Conservation (phyloP, 352 stramenopile genomes). For the Globisporangium lucens region DNA sequence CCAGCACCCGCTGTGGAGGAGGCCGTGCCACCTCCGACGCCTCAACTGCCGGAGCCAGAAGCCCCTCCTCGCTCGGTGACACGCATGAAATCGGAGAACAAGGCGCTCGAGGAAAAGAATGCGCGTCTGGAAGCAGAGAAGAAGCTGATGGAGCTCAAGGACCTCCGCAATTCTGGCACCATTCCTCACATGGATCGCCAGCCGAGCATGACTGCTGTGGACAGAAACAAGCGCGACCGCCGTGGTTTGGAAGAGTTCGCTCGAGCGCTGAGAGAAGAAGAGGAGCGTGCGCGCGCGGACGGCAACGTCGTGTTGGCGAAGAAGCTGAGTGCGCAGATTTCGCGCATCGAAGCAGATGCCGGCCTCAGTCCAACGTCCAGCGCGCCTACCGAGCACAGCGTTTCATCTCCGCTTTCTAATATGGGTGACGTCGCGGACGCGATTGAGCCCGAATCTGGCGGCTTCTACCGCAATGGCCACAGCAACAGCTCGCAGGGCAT, state of each 20-base stretch:
- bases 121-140: constrained; percentile 75
- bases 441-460: constrained; percentile 19
- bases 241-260: constrained; percentile 76
- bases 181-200: constrained; percentile 53
- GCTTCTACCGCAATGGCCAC: constrained; percentile 29
- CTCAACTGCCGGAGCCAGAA: constrained; percentile 25
- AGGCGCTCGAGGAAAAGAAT: constrained; percentile 70
- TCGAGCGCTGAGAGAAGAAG: constrained; percentile 73
- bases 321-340: constrained; percentile 75
- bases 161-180: constrained; percentile 61
- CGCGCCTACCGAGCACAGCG: not conserved
- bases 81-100: constrained; percentile 41
- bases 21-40: constrained; percentile 5
- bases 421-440: constrained; percentile 35
- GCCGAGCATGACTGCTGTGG: constrained; percentile 46
- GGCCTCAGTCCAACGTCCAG: constrained; percentile 12
- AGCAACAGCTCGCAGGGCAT: constrained; percentile 22
- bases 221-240: constrained; percentile 67
- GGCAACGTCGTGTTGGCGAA: constrained; percentile 73
- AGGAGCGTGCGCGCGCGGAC: constrained; percentile 74
- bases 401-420: constrained; percentile 31
- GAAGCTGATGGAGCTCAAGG: constrained; percentile 81
- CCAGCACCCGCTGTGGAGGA: constrained; percentile 16
- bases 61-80: constrained; percentile 29
- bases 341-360: constrained; percentile 65